Evolutionary conservation across 495 filamentous ascomycete genomes (phyloP), one percentile per base, ranked within the genome.

Genomic region (Penicillium goetzii): DNA sequence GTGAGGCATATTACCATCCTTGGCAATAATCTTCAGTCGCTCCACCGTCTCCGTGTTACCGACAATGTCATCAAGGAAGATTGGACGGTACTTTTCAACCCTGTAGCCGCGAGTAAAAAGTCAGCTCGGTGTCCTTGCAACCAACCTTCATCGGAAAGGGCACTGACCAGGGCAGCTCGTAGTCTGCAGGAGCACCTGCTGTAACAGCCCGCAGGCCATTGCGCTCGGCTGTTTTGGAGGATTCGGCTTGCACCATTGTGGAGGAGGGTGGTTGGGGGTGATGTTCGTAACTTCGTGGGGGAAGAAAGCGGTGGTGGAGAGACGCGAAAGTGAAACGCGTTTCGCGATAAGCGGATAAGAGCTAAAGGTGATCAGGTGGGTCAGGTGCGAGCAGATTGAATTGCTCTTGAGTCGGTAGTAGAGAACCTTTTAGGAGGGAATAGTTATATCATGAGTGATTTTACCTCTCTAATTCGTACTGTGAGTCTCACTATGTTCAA

Each of bases 1-100:
- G 77, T 99, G 95, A 7, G 95, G 95, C 92, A 99, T 97, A 79
- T 99, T 99, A 68, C 95, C 95, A 82, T 99, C 95, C 76, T 93
- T 95, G 19, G 96, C 93, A 67, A 99, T 99, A 68, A 99, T 98
- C 76, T 99, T 98, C 67, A 99, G 81, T 21, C 95, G 90, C 76
- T 97, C 96, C 68, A 99, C 89, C 0, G 95, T 99, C 74, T 99
- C 95, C 14, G 89, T 96, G 74, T 99, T 99, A 63, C 95, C 95
- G 58, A 98, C 96, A 54, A 99, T 87, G 72, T 99, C 95, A 79
- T 97, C 92, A 36, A 99, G 89, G 80, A 92, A 91, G 55, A 93
- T 81, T 0, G 95, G 95, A 45, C 95, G 87, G 78, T 99, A 99
- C 75, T 99, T 99, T 77, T 99, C 95, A 40, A 99, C 96, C 95